Conservation (phyloP, 768 basidiomycete species). For the Mycena vitilis region DNA sequence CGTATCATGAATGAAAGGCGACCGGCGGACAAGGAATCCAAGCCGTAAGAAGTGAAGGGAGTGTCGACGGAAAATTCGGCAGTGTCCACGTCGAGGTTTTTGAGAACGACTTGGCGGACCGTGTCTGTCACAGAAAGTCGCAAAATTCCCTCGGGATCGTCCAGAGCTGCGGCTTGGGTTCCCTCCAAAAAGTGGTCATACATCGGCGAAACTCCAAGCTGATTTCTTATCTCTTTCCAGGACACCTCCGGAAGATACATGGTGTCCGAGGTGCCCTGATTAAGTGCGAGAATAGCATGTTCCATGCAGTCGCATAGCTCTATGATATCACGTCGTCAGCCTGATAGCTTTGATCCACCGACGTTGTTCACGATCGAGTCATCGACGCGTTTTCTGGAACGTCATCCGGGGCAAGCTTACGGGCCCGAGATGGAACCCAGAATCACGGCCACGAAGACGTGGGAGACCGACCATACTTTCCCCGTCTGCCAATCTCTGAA, state of each 20-base stretch:
- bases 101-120: no score
- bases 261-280: neutral
- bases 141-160: slow-evolving; percentile 48
- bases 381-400: no score
- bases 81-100: no score
- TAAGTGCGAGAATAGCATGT: slow-evolving; percentile 36
- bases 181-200: neutral
- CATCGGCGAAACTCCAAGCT: neutral
- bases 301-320: slow-evolving; percentile 44
- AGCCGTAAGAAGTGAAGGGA: slow-evolving; percentile 48
- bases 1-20: neutral
- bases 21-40: slow-evolving; percentile 8
- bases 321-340: no score
- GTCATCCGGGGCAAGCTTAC: no score
- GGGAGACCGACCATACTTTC: slow-evolving; percentile 8
- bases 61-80: slow-evolving; percentile 52
- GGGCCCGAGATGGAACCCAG: neutral
- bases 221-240: neutral
- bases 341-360: no score
- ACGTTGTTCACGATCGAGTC: no score
- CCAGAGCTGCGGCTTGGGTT: neutral
- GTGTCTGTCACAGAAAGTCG: no score
- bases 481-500: neutral
- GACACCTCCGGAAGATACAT: slow-evolving; percentile 8
- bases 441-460: neutral